phyloP scores from a whole-genome alignment of 768 basidiomycete species.

The Tylopilus plumbeoviolaceoides region DNA sequence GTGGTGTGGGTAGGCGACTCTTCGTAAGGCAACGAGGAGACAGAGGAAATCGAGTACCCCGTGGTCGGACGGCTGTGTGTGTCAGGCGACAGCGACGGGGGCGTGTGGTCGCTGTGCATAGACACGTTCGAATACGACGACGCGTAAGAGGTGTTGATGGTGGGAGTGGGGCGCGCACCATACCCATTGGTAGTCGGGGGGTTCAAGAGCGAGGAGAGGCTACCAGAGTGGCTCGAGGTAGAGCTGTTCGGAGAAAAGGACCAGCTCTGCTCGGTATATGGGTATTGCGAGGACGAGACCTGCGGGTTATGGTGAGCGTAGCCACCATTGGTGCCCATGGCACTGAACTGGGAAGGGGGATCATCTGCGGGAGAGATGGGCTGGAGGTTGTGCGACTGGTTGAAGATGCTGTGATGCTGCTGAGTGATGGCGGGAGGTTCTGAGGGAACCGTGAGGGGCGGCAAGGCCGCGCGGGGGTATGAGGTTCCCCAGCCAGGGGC shows the following conservation, averaged over 20 bases:
- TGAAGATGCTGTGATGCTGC: conserved; percentile 52
- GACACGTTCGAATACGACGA: conserved; percentile 68
- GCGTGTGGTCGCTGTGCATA: conserved; percentile 64
- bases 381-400: conserved; percentile 55
- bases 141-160: conserved; percentile 67
- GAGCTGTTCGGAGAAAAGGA: conserved; percentile 44
- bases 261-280: conserved; percentile 63
- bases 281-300: conserved; percentile 54
- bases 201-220: conserved; percentile 75
- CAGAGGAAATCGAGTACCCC: conserved; percentile 81
- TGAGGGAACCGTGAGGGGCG: conserved; percentile 79
- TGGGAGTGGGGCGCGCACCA: conserved; percentile 55
- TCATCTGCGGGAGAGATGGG: conserved; percentile 71
- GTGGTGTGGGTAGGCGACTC: conserved; percentile 39
- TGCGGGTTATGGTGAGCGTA: conserved; percentile 30
- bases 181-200: conserved; percentile 47
- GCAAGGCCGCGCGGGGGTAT: conserved; percentile 62
- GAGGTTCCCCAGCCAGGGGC: conserved; percentile 56
- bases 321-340: conserved; percentile 33
- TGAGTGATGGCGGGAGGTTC: conserved; percentile 63
- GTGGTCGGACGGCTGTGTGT: conserved; percentile 70
- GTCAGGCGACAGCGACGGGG: conserved; percentile 73
- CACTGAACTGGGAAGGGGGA: conserved; percentile 48
- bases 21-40: conserved; percentile 71
- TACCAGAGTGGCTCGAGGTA: conserved; percentile 64